Base-by-base conservation (phyloP, 805 yeast species). In the Ogataea trehalophila region DNA sequence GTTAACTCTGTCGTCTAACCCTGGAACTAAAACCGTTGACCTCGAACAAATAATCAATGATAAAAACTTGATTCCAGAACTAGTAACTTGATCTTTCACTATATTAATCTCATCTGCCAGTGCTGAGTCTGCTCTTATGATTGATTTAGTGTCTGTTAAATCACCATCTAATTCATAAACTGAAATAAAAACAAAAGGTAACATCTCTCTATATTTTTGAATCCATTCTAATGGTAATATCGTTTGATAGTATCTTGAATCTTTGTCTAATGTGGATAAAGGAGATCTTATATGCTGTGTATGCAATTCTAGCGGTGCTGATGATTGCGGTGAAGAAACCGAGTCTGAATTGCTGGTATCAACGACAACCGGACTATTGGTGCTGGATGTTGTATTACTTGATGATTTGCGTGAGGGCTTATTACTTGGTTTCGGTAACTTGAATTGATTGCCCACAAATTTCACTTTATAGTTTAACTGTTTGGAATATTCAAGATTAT, bases 221-320 rank as follows among this genome's bases (percentile, higher is more conserved):
- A 80, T 49, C 88, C 87, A 83, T 23, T 74, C 65, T 1, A 59
- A 52, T 2, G 75, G 68, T 31, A 79, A 56, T 1, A 79, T 52
- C 0, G 74, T 72, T 34, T 70, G 64, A 1, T 78, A 76, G 51
- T 60, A 71, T 1, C 60, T 55, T 0, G 76, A 67, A 3, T 64
- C 63, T n/a, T 67, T 65, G 42, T 72, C 68, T 42, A 70, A 64
- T 2, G 83, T 82, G 0, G 83, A 77, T 7, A 69, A 41, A 9
- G 61, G 54, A 1, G 74, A 67, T 1, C 44, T 43, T 0, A 14
- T 17, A 33, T 29, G 1, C 22, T 40, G 31, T 13, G 18, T 7
- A 33, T 1, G 11, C 13, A 8, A 16, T 13, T 29, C 37, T n/a
- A 20, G 4, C 5, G 39, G 33, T 3, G 39, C 33, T 3, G 48